phyloP scores from a whole-genome alignment of 306 rosid species.

The Lathyrus oleraceus region DNA sequence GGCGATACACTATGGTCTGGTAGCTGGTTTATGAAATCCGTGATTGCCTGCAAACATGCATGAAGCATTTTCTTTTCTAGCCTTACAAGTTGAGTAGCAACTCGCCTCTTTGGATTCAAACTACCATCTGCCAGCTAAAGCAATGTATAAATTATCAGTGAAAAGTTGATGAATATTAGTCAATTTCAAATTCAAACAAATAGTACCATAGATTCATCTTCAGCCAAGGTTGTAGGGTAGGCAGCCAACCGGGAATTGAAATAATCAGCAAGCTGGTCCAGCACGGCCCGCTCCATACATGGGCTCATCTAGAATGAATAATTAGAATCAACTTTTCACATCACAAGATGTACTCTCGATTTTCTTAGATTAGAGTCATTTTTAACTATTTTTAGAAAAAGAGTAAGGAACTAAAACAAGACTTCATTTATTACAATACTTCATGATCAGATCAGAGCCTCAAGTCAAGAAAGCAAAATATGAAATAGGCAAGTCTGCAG shows the following conservation, averaged over 20 bases:
- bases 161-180: slow-evolving; percentile 9
- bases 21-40: slow-evolving; percentile 63
- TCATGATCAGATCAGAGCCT: slow-evolving; percentile 20
- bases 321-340: slow-evolving; percentile 27
- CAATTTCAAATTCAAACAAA: slow-evolving; percentile 8
- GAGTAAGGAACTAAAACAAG: slow-evolving; percentile 9
- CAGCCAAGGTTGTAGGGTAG: slow-evolving; percentile 85
- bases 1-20: slow-evolving; percentile 81
- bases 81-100: slow-evolving; percentile 78
- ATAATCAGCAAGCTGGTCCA: slow-evolving; percentile 86
- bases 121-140: slow-evolving; percentile 64
- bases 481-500: slow-evolving; percentile 6
- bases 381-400: background rate
- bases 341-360: slow-evolving; percentile 21
- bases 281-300: slow-evolving; percentile 90
- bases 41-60: slow-evolving; percentile 74
- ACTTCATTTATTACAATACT: background rate
- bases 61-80: slow-evolving; percentile 88
- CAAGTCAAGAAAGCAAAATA: slow-evolving; percentile 30
- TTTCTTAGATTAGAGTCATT: background rate
- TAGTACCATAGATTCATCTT: slow-evolving; percentile 81
- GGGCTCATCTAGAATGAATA: slow-evolving; percentile 68
- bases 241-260: slow-evolving; percentile 75
- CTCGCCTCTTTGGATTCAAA: slow-evolving; percentile 80
- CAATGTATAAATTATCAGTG: slow-evolving; percentile 33